Base-by-base conservation (phyloP, 208 protist genomes). In the Leishmania amazonensis region DNA sequence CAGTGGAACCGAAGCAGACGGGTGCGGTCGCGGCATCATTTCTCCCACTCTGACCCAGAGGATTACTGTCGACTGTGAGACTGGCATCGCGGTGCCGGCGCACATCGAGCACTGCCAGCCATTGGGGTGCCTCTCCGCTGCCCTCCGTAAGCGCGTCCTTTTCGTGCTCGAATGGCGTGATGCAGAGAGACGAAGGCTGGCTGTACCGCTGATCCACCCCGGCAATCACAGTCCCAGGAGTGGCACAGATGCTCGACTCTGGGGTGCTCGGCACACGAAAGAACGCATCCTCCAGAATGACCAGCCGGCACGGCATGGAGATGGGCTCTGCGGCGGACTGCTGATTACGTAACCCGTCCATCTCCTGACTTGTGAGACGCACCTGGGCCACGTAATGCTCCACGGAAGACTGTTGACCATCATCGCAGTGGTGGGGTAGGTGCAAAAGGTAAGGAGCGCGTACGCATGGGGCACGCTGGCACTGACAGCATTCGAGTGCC, bases 131-230 rank as follows among this genome's bases (percentile, higher is more conserved):
- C 76, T 31, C 76, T 3, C 24, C 47, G 15, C 17, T 60, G 47
- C 62, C 4, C 31, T 42, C 76, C 38, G 7, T 47, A n/a, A 40
- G 7, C 2, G 24, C 11, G 38, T 40, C 51, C 38, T 45, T 7
- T 51, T 9, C 0, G 42, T 11, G 24, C 21, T 68, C 35, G 62
- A 71, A 45, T 35, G 78, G 58, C 21, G 7, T 60, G 24, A 86
- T 60, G 6, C 17, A 68, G 57, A 86, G 83, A 24, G 42, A 38
- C 2, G 83, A 86, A 7, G 83, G 83, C 73, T 53, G 53, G 5
- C 77, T 76, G 78, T 83, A 79, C 58, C 64, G 83, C 78, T 91
- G 91, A 74, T 94, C 91, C 31, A 94, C 91, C 21, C 85, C 91
- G 17, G 87, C 84, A 79, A 94, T 92, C 15, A 81, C 83, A 19